A percentile compares a stretch with the other conserved stretches of the same genome.
These are phyloP conservation scores for Lablab purpureus DNA, from an alignment of 306 rosid species.

Conservation along the genomic window DNA sequence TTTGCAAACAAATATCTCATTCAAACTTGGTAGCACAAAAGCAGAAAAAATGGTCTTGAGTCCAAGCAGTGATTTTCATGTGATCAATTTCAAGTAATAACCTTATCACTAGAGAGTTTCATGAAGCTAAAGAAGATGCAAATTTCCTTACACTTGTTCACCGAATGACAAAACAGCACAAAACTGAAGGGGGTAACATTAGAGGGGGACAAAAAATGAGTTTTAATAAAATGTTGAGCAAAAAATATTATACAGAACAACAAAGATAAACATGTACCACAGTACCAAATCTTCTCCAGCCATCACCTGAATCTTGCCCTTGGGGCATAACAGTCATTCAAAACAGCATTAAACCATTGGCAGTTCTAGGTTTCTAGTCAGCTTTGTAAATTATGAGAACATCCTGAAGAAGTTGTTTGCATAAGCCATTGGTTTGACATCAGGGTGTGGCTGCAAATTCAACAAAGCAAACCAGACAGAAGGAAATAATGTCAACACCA, in stretches of 20 bases:
- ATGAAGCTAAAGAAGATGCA: constrained; percentile 32
- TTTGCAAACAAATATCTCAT: constrained; percentile 5
- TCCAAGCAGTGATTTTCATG: constrained; percentile 10
- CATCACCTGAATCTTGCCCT: constrained; percentile 47
- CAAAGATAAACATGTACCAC: constrained; percentile 43
- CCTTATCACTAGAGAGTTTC: constrained; percentile 33
- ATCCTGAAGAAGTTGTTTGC: constrained; percentile 94
- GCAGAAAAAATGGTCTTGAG: not conserved
- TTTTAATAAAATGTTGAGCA: constrained; percentile 41
- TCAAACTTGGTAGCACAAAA: not conserved
- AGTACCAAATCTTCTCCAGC: constrained; percentile 38
- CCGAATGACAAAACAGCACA: constrained; percentile 23
- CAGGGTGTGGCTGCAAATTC: constrained; percentile 91
- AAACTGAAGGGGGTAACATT: constrained; percentile 33
- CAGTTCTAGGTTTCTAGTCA: constrained; percentile 49
- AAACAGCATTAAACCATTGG: constrained; percentile 36
- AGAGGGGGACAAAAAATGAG: constrained; percentile 47
- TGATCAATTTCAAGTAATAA: constrained; percentile 41
- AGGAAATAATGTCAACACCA: constrained; percentile 6
- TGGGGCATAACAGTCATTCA: constrained; percentile 40
- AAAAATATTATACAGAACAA: constrained; percentile 50
- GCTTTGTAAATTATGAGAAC: constrained; percentile 60
- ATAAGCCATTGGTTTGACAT: constrained; percentile 97
- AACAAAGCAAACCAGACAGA: constrained; percentile 14
- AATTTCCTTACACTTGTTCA: constrained; percentile 48